A percentile compares a stretch with the other conserved stretches of the same genome.
These are phyloP conservation scores for Brasenia schreberi DNA, from an alignment of 164 flowering plant genomes.

Conservation along the genomic window DNA sequence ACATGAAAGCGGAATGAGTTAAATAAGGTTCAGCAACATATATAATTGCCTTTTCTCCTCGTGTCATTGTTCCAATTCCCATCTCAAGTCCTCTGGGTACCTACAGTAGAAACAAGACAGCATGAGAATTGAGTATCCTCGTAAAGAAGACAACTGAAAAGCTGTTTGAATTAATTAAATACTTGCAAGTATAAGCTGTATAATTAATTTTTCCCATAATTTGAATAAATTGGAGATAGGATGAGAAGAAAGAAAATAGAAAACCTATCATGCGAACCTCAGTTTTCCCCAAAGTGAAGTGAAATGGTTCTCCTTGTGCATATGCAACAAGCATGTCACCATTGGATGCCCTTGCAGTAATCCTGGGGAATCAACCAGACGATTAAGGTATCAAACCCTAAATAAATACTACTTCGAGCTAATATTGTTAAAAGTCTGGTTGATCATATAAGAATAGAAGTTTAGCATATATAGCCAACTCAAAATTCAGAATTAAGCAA, in stretches of 20 bases:
- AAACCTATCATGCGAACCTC: constrained; percentile 45
- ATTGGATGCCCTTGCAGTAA: constrained; percentile 60
- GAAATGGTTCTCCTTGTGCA: constrained; percentile 58
- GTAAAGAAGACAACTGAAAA: too few relatives aligned
- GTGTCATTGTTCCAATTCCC: constrained; percentile 90
- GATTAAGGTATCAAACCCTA: too few relatives aligned
- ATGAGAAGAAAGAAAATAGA: not conserved
- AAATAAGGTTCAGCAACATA: constrained; percentile 61
- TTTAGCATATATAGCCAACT: not conserved
- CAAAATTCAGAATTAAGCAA: not conserved
- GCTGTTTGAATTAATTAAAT: too few relatives aligned
- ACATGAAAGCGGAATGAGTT: constrained; percentile 51
- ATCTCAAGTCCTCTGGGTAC: constrained; percentile 96
- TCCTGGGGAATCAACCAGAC: constrained; percentile 29
- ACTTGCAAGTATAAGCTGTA: too few relatives aligned
- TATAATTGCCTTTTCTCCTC: constrained; percentile 73
- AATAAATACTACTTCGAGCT: not conserved
- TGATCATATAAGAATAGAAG: not conserved
- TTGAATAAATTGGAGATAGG: not conserved
- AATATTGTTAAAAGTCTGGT: not conserved
- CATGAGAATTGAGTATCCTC: too few relatives aligned
- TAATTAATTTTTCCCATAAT: too few relatives aligned
- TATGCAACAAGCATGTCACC: constrained; percentile 50
- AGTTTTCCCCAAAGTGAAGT: constrained; percentile 80
- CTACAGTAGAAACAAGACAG: constrained; percentile 23